Evolutionary conservation across 1,284 basidiomycete species (phyloP).

Genomic region (Ustilago nuda): DNA sequence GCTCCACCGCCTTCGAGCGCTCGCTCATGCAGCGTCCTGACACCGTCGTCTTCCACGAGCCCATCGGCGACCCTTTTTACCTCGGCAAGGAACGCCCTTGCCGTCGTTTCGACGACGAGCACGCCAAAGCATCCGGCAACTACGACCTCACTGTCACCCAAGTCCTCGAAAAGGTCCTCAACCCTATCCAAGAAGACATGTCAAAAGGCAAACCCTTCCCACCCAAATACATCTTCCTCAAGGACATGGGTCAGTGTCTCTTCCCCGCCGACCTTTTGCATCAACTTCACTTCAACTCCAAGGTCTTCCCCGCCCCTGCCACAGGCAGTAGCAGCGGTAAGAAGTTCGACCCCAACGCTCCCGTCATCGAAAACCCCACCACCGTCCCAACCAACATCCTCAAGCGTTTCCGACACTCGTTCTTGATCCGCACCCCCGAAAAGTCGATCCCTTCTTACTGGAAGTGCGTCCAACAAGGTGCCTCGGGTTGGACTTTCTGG

Average conservation of each 20-base stretch:
- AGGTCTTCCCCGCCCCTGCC: conserved; percentile 49
- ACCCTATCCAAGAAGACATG: conserved; percentile 38
- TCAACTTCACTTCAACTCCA: conserved; percentile 58
- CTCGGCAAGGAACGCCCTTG: conserved; percentile 51
- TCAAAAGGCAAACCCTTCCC: conserved; percentile 39
- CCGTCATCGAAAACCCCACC: conserved; percentile 67
- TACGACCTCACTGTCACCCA: conserved; percentile 53
- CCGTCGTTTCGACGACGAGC: conserved; percentile 55
- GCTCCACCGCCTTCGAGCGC: conserved; percentile 64
- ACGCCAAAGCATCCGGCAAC: conserved; percentile 43
- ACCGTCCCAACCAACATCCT: conserved; percentile 60
- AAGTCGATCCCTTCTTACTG: conserved; percentile 65
- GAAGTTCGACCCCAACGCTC: conserved; percentile 28
- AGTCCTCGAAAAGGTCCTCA: conserved; percentile 47
- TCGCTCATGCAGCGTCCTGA: conserved; percentile 62
- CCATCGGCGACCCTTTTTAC: conserved; percentile 64
- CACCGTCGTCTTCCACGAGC: conserved; percentile 62
- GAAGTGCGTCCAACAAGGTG: conserved; percentile 64
- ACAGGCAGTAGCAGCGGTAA: not conserved
- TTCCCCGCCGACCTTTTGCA: conserved; percentile 52
- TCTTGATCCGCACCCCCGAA: conserved; percentile 66
- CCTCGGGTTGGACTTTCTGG: conserved; percentile 65
- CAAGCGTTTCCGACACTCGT: conserved; percentile 64
- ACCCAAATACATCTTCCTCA: conserved; percentile 62
- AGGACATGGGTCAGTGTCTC: conserved; percentile 67